These are phyloP conservation scores for Cnidoscolus chayamansa DNA, from an alignment of 441 rosid species.

Conservation along the genomic window DNA sequence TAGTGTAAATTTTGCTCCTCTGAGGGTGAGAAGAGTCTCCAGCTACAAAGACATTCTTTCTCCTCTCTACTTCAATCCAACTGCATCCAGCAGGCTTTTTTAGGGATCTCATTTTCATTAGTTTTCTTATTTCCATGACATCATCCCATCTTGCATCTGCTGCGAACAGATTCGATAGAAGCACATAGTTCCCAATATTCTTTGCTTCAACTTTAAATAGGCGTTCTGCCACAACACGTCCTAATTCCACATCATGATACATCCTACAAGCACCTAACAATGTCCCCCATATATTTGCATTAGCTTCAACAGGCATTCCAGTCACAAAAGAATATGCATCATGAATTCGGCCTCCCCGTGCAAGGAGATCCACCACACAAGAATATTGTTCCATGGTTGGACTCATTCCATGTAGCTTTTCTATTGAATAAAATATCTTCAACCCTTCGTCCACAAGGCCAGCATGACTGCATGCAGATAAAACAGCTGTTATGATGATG, in stretches of 20 bases:
- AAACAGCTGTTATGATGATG: constrained; percentile 58
- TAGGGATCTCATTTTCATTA: constrained; percentile 60
- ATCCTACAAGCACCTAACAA: constrained; percentile 72
- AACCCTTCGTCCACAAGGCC: constrained; percentile 71
- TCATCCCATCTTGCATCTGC: constrained; percentile 71
- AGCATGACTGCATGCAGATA: constrained; percentile 82
- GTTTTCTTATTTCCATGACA: constrained; percentile 68
- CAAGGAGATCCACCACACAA: constrained; percentile 76
- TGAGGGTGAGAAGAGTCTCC: constrained; percentile 68
- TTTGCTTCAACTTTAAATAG: constrained; percentile 59
- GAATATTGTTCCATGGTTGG: constrained; percentile 77
- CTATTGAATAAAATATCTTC: constrained; percentile 53
- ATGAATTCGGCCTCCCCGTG: constrained; percentile 66
- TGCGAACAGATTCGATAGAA: constrained; percentile 74
- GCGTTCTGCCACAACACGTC: constrained; percentile 48
- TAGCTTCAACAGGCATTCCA: constrained; percentile 57
- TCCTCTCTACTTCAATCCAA: constrained; percentile 76
- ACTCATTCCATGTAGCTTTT: constrained; percentile 46
- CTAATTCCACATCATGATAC: constrained; percentile 61
- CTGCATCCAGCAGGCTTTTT: constrained; percentile 84
- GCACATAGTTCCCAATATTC: constrained; percentile 60
- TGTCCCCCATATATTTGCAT: constrained; percentile 69
- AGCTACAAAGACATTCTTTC: constrained; percentile 57
- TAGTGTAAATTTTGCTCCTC: constrained; percentile 42
- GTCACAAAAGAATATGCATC: constrained; percentile 61